Percentiles rank a stretch among this genome's conserved stretches.
These are phyloP conservation scores for Puccinia sorghi DNA, from an alignment of 1,284 basidiomycete genomes.

Conservation along the genomic window DNA sequence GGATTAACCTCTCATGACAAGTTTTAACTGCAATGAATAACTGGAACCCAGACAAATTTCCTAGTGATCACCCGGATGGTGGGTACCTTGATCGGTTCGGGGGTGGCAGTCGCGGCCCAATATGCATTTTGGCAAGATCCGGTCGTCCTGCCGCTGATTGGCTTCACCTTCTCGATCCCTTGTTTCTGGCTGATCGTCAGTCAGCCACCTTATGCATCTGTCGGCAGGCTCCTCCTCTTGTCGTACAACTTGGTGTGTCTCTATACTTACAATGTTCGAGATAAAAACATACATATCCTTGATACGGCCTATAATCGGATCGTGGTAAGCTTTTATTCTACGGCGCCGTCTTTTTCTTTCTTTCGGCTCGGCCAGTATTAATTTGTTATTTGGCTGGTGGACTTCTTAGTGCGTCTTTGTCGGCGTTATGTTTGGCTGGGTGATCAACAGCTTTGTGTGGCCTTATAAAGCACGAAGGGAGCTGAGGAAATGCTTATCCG, in stretches of 20 bases:
- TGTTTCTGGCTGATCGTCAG: slow-evolving; percentile 43
- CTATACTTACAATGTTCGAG: slow-evolving; percentile 65
- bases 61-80: slow-evolving; percentile 28
- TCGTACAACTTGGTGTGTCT: slow-evolving; percentile 86
- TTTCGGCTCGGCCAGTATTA: not conserved
- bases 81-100: slow-evolving; percentile 30
- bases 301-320: slow-evolving; percentile 36
- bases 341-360: not conserved
- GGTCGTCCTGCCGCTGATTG: slow-evolving; percentile 25
- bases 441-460: slow-evolving; percentile 47
- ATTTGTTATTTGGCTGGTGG: not conserved
- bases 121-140: slow-evolving; percentile 36
- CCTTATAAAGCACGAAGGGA: slow-evolving; percentile 47
- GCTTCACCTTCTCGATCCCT: slow-evolving; percentile 29
- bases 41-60: slow-evolving; percentile 29
- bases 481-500: slow-evolving; percentile 43
- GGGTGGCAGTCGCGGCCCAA: slow-evolving; percentile 20
- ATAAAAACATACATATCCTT: slow-evolving; percentile 31
- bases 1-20: not conserved
- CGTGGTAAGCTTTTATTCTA: slow-evolving; percentile 3
- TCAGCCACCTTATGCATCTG: slow-evolving; percentile 65
- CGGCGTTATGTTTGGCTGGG: slow-evolving; percentile 39
- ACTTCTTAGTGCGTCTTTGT: slow-evolving; percentile 37
- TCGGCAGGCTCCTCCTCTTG: slow-evolving; percentile 81
- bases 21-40: not conserved